These are phyloP conservation scores for Larix sibirica DNA, from an alignment of 83 land plant species.

Conservation along the genomic window DNA sequence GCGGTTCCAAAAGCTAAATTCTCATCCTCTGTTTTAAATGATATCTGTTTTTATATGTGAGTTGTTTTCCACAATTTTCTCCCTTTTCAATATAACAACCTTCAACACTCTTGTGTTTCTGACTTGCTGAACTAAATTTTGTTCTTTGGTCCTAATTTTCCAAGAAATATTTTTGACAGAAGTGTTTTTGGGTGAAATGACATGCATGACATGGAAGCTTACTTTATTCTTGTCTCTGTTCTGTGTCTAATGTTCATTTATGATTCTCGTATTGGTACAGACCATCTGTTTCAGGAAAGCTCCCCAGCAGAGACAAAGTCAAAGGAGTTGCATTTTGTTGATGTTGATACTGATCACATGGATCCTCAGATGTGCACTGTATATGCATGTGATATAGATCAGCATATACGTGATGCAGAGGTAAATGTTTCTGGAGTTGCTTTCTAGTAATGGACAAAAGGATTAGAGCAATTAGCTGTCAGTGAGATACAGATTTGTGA, in stretches of 20 bases:
- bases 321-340: slow-evolving; percentile 10
- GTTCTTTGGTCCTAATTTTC: background rate
- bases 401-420: slow-evolving; percentile 81
- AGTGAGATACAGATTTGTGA: background rate
- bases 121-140: background rate
- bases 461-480: background rate
- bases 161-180: background rate
- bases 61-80: background rate
- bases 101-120: background rate
- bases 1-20: background rate
- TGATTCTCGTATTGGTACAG: background rate
- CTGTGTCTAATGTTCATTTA: background rate
- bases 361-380: slow-evolving; percentile 90
- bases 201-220: background rate
- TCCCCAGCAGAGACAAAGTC: background rate
- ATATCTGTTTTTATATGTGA: background rate
- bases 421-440: slow-evolving; percentile 29
- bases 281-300: background rate
- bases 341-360: slow-evolving; percentile 49
- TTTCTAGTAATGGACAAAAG: background rate
- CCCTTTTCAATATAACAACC: background rate
- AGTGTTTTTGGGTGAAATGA: background rate
- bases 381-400: slow-evolving; percentile 79
- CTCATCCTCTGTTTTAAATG: background rate
- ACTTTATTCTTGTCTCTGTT: background rate